Evolutionary conservation across 148 eudicot genomes (phyloP).

Genomic region (Drosera capensis): DNA sequence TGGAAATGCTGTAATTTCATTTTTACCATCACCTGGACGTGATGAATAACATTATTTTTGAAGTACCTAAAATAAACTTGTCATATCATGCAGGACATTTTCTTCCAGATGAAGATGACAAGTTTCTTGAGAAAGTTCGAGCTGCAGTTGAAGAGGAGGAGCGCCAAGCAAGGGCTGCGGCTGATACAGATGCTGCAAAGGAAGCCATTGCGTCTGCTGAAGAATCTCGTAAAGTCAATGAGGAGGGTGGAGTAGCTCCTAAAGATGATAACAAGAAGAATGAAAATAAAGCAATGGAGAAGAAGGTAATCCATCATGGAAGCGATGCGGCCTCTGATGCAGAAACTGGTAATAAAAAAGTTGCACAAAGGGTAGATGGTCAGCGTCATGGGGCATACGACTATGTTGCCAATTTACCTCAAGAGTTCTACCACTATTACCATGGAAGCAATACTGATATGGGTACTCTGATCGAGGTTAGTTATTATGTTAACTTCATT

Average conservation of each 20-base stretch:
- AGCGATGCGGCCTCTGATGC: conserved; percentile 8
- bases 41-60: background rate
- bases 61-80: background rate
- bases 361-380: conserved; percentile 20
- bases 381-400: conserved; percentile 36
- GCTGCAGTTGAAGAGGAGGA: conserved; percentile 95
- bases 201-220: conserved; percentile 73
- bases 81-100: conserved; percentile 56
- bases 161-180: conserved; percentile 68
- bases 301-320: conserved; percentile 16
- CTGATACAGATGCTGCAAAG: conserved; percentile 62
- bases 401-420: conserved; percentile 62
- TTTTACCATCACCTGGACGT: background rate
- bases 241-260: conserved; percentile 13
- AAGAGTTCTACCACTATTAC: conserved; percentile 86
- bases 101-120: conserved; percentile 86
- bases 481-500: background rate
- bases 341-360: conserved; percentile 19
- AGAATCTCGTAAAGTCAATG: conserved; percentile 40
- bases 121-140: conserved; percentile 71
- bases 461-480: conserved; percentile 88
- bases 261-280: conserved; percentile 21
- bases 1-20: background rate
- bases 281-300: conserved; percentile 15
- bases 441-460: conserved; percentile 84